Conservation (phyloP, 805 yeast genomes). For the Metschnikowia bowlesiae region DNA sequence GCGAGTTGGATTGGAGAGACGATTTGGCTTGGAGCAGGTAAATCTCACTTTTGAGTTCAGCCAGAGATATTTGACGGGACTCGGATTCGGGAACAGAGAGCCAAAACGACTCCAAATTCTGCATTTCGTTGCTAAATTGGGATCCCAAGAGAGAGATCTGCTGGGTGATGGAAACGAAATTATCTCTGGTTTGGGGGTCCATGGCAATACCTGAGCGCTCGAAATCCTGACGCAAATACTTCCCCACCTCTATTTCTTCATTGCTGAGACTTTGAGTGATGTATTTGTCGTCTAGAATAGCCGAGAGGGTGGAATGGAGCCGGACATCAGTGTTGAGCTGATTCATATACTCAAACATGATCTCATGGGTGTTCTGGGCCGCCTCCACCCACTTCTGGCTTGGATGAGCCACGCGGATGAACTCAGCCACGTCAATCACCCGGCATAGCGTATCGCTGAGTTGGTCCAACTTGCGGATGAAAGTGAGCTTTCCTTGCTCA, state of each 20-base stretch:
- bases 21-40: conserved; percentile 22
- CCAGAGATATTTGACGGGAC: conserved; percentile 24
- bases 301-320: conserved; percentile 55
- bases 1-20: conserved; percentile 8
- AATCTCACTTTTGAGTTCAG: conserved; percentile 23
- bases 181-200: conserved; percentile 57
- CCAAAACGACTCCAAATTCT: conserved; percentile 31
- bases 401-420: conserved; percentile 86
- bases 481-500: conserved; percentile 42
- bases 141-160: conserved; percentile 80
- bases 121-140: conserved; percentile 55
- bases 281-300: conserved; percentile 39
- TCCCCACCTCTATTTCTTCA: conserved; percentile 83
- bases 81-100: conserved; percentile 30
- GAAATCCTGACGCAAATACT: conserved; percentile 75
- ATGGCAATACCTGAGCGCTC: conserved; percentile 85
- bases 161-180: conserved; percentile 75
- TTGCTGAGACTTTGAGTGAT: conserved; percentile 38
- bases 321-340: conserved; percentile 78
- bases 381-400: conserved; percentile 62
- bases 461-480: conserved; percentile 67
- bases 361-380: conserved; percentile 84
- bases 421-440: conserved; percentile 91
- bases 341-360: conserved; percentile 92
- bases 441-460: conserved; percentile 85